These are phyloP conservation scores for Marsdenia floribunda DNA, from an alignment of 257 asterid species.

Conservation along the genomic window DNA sequence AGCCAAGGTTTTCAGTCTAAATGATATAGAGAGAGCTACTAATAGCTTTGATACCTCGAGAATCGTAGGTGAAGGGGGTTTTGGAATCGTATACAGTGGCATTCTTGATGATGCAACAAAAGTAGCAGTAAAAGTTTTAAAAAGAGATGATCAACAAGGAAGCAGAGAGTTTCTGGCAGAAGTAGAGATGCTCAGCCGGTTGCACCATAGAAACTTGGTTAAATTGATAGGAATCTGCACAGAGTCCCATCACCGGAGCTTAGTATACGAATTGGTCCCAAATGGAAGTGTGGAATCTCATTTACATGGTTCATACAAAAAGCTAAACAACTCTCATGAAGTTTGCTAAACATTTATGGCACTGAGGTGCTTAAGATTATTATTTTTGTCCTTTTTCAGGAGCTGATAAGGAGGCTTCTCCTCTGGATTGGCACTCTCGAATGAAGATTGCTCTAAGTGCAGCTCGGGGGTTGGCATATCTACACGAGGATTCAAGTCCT, in stretches of 20 bases:
- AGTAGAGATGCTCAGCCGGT: conserved; percentile 90
- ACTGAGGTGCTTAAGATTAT: not conserved
- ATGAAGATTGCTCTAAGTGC: conserved; percentile 91
- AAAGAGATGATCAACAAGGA: conserved; percentile 79
- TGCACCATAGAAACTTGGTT: conserved; percentile 83
- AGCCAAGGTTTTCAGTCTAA: conserved; percentile 55
- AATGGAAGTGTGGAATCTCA: conserved; percentile 93
- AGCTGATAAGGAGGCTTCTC: conserved; percentile 50
- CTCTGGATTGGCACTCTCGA: conserved; percentile 79
- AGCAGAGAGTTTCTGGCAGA: conserved; percentile 86
- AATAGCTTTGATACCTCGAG: conserved; percentile 45
- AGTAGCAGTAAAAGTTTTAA: conserved; percentile 77
- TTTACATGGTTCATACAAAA: conserved; percentile 57
- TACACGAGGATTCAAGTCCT: conserved; percentile 96
- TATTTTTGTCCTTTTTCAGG: conserved; percentile 37
- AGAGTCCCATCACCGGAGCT: conserved; percentile 62
- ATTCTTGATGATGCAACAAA: conserved; percentile 64
- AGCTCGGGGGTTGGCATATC: conserved; percentile 85
- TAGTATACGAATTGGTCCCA: conserved; percentile 79
- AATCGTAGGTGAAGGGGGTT: conserved; percentile 86
- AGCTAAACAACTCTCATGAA: not conserved
- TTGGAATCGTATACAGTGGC: conserved; percentile 86
- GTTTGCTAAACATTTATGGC: not conserved
- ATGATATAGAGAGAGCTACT: conserved; percentile 59
- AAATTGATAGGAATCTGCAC: conserved; percentile 78